These are phyloP conservation scores for Boletus subcaerulescens DNA, from an alignment of 768 basidiomycete genomes.

Conservation along the genomic window DNA sequence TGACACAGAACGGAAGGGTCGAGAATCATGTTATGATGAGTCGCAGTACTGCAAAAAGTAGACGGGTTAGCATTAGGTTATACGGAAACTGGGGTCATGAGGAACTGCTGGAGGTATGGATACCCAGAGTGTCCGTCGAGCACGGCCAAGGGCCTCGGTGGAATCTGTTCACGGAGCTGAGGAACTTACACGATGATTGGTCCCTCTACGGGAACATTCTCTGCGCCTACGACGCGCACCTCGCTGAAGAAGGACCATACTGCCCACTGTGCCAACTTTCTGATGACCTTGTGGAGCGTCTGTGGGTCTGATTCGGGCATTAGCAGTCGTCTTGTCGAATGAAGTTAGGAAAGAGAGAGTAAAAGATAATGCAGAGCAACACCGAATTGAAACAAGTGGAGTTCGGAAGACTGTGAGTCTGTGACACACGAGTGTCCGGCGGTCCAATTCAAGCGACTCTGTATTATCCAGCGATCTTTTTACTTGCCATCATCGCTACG, in stretches of 20 bases:
- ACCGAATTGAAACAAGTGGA: neutral
- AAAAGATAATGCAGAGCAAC: conserved; percentile 10
- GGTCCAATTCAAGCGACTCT: conserved; percentile 6
- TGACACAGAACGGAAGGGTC: conserved; percentile 81
- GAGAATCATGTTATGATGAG: conserved; percentile 95
- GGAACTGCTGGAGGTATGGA: neutral
- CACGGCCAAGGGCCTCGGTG: conserved; percentile 2
- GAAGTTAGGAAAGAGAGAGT: conserved; percentile 4
- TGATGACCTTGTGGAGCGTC: conserved; percentile 66
- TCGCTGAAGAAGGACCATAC: conserved; percentile 87
- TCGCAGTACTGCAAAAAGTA: conserved; percentile 56
- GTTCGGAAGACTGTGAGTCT: no score
- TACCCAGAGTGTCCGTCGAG: neutral
- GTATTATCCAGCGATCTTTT: neutral
- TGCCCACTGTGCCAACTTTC: conserved; percentile 67
- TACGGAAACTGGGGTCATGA: neutral
- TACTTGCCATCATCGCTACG: neutral
- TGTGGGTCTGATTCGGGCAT: conserved; percentile 36
- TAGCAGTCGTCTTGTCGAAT: neutral
- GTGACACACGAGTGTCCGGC: no score
- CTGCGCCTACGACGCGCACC: conserved; percentile 80
- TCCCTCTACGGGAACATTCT: conserved; percentile 83
- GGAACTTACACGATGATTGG: conserved; percentile 87
- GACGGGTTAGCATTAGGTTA: conserved; percentile 11
- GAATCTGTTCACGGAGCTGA: neutral